Evolutionary conservation across 2,329 filamentous ascomycete species (phyloP), one percentile per base, ranked within the genome.

Genomic region (Fusarium sp.): DNA sequence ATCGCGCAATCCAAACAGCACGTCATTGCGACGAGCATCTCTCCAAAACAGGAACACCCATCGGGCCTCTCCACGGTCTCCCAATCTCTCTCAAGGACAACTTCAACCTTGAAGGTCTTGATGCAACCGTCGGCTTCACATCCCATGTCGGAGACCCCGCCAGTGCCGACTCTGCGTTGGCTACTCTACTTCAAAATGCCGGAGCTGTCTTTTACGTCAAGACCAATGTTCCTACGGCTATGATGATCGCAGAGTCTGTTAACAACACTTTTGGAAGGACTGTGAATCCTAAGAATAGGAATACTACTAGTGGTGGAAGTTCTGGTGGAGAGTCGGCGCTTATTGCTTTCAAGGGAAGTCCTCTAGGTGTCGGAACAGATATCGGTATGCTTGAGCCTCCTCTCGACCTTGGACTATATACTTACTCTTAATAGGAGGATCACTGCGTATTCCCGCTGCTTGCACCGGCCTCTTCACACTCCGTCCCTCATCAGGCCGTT

Each of bases 51-150:
- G 83, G 85, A 12, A 78, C 85, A 40, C 78, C 82, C 1, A 23
- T 82, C 1, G 91, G 91, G 0, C 90, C 90, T 3, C 82, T 93
- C 3, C 91, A 93, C 76, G 91, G 76, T 62, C 81, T 91, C 2
- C 89, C 89, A 4, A 78, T 90, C 30, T 89, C 89, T 0, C 83
- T 93, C 48, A 93, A 93, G 74, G 91, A 93, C 79, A 89, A 90
- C 74, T 90, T 92, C 81, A 86, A 92, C 61, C 80, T 92, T 16
- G 76, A 78, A 4, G 88, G 88, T 8, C 82, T 88, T 14, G 88
- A 90, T 66, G 82, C 87, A 23, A 89, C 88, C 0, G 83, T 90
- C 1, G 90, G 91, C 7, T 90, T 93, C 65, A 85, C 86, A 0
- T 85, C 86, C 1, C 84, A 90, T 59, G 87, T 90, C 5, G 84